Evolutionary conservation across 2,329 filamentous ascomycete species (phyloP), one percentile per base, ranked within the genome.

Genomic region (Microdochium nivale): DNA sequence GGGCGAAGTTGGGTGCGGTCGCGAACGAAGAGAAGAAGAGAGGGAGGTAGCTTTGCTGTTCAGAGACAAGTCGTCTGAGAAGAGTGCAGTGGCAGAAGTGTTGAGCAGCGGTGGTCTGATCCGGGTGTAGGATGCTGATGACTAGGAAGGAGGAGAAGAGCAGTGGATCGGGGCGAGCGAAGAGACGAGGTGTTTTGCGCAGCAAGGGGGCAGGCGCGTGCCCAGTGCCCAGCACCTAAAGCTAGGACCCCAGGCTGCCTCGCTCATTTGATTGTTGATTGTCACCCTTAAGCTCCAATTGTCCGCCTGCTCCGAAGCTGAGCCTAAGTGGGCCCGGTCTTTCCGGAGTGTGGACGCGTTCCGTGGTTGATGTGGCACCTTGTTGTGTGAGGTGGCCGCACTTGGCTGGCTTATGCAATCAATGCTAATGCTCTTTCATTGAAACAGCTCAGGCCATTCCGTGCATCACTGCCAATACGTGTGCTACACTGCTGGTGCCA

Each of bases 1-100:
- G 56, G 53, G 54, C 61, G 61, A 67, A 64, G 64, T 65, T 66
- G 63, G 64, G 57, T 67, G 64, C 61, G 62, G 58, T 58, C 64
- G 58, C 40, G 51, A 49, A 52, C 53, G 50, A 53, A 57, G 54
- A 57, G 57, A 57, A 58, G 54, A 54, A 35, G 57, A 54, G 49
- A 53, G 51, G 51, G 53, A 47, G 50, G 55, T 55, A 49, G 50
- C 54, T 32, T 55, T 27, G 49, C 52, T 43, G 55, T 54, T 56
- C 55, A 49, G 46, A 53, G 55, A 40, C 40, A 51, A 50, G 54
- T 54, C 54, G 56, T 55, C 53, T 51, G 49, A 37, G 50, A 19
- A 49, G 53, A 51, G 52, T 52, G 51, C 51, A 48, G 25, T 48
- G 47, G 48, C 54, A 53, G 55, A 54, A 50, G 52, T 53, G 51